Evolutionary conservation across 2,329 filamentous ascomycete genomes (phyloP).

Genomic region (Aureobasidium lini): DNA sequence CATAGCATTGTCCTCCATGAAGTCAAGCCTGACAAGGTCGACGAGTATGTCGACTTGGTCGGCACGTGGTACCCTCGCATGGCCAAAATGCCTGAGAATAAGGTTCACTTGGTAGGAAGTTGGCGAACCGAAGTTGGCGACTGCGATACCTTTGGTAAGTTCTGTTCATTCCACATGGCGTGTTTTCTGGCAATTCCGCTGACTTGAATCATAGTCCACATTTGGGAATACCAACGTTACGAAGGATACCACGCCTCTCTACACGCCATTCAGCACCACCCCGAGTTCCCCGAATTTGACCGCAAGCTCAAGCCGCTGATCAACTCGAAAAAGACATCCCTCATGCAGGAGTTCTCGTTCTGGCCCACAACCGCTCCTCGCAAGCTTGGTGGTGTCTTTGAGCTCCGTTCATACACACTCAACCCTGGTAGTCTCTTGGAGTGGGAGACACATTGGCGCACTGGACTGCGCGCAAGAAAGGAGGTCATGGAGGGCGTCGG

Average conservation of each 20-base stretch:
- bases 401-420: slow-evolving; percentile 91
- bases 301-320: slow-evolving; percentile 79
- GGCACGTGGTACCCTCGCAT: slow-evolving; percentile 89
- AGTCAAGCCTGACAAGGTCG: slow-evolving; percentile 89
- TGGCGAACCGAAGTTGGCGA: slow-evolving; percentile 98
- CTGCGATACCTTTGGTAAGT: slow-evolving; percentile 87
- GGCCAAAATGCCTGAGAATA: slow-evolving; percentile 77
- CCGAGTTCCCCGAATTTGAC: slow-evolving; percentile 79
- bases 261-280: slow-evolving; percentile 73
- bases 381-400: slow-evolving; percentile 84
- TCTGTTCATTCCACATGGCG: slow-evolving; percentile 22
- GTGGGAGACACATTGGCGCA: slow-evolving; percentile 98
- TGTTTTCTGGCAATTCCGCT: neutral
- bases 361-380: slow-evolving; percentile 94
- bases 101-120: slow-evolving; percentile 92
- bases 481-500: slow-evolving; percentile 94
- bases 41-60: slow-evolving; percentile 86
- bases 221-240: slow-evolving; percentile 99
- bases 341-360: slow-evolving; percentile 99
- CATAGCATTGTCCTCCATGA: slow-evolving; percentile 96
- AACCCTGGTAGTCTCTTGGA: slow-evolving; percentile 93
- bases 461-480: slow-evolving; percentile 78
- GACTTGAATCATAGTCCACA: slow-evolving; percentile 63
- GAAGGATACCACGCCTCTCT: slow-evolving; percentile 90
- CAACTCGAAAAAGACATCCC: slow-evolving; percentile 71